These are phyloP conservation scores for Hygrophorus pudorinus DNA, from an alignment of 768 basidiomycete species.

Conservation along the genomic window DNA sequence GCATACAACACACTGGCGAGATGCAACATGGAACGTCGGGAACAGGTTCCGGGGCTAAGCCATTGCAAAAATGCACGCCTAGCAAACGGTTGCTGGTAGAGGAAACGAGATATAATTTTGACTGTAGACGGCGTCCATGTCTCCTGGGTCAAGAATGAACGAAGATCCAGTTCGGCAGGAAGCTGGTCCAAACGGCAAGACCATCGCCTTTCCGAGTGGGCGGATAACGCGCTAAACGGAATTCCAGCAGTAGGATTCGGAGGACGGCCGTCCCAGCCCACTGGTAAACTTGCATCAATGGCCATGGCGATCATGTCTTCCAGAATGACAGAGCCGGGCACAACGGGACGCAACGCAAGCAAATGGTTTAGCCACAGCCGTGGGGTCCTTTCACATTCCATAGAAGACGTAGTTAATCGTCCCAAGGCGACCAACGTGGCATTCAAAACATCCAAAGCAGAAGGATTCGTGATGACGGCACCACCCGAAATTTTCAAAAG, in stretches of 20 bases:
- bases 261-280: constrained; percentile 21
- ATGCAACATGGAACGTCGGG: constrained; percentile 15
- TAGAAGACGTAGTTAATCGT: constrained; percentile 9
- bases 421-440: constrained; percentile 28
- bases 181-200: constrained; percentile 13
- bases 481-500: constrained; percentile 31
- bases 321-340: constrained; percentile 27
- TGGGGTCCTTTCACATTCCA: constrained; percentile 19
- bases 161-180: constrained; percentile 17
- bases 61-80: constrained; percentile 24
- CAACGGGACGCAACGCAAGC: constrained; percentile 22
- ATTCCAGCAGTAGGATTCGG: constrained; percentile 7
- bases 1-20: constrained; percentile 33
- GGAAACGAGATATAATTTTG: constrained; percentile 29
- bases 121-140: constrained; percentile 35
- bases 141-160: constrained; percentile 29
- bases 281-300: constrained; percentile 29
- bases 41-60: constrained; percentile 25
- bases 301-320: constrained; percentile 39
- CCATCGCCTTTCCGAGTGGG: constrained; percentile 24
- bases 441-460: constrained; percentile 19
- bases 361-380: constrained; percentile 26
- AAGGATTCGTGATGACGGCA: constrained; percentile 4
- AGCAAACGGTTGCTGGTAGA: constrained; percentile 29
- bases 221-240: constrained; percentile 14